phyloP scores from a whole-genome alignment of 2,329 filamentous ascomycete species.

The Didymella keratinophila region DNA sequence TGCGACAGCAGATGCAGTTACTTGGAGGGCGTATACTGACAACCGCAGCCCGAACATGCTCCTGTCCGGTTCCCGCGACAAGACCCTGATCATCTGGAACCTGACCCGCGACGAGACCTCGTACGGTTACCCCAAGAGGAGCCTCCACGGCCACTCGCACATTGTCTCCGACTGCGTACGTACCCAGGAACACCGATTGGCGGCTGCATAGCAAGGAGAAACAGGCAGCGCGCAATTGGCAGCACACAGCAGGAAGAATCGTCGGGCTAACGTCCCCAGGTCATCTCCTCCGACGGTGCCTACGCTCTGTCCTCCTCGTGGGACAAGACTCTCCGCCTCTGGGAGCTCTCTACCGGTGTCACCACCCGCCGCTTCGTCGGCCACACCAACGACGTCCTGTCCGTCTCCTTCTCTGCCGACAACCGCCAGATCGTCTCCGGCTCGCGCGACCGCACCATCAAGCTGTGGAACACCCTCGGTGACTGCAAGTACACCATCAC shows the following conservation, averaged over 20 bases:
- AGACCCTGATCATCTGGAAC: slow-evolving; percentile 99
- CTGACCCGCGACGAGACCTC: slow-evolving; percentile 97
- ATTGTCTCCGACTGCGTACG: slow-evolving; percentile 99
- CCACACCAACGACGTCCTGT: slow-evolving; percentile 99
- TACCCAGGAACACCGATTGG: slow-evolving; percentile 41
- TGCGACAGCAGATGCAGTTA: slow-evolving; percentile 9
- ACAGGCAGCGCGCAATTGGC: slow-evolving; percentile 32
- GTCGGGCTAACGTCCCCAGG: slow-evolving; percentile 63
- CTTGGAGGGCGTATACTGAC: slow-evolving; percentile 40
- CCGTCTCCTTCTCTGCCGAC: slow-evolving; percentile 99
- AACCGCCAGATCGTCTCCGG: slow-evolving; percentile 99
- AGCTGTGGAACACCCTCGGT: slow-evolving; percentile 99
- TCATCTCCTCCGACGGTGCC: slow-evolving; percentile 99
- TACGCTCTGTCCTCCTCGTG: slow-evolving; percentile 98
- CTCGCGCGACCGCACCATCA: slow-evolving; percentile 98
- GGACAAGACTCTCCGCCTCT: slow-evolving; percentile 99
- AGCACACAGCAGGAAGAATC: slow-evolving; percentile 14
- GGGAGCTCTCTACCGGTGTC: slow-evolving; percentile 96
- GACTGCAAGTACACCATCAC: slow-evolving; percentile 99
- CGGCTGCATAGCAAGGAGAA: slow-evolving; percentile 8
- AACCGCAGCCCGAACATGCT: slow-evolving; percentile 93
- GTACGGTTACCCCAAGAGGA: slow-evolving; percentile 99
- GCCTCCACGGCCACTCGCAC: slow-evolving; percentile 98
- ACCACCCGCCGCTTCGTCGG: slow-evolving; percentile 99
- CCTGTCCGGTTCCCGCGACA: slow-evolving; percentile 95